Conservation (phyloP, 371 early-diverging fungal genomes). For the Haplosporangium sp. region DNA sequence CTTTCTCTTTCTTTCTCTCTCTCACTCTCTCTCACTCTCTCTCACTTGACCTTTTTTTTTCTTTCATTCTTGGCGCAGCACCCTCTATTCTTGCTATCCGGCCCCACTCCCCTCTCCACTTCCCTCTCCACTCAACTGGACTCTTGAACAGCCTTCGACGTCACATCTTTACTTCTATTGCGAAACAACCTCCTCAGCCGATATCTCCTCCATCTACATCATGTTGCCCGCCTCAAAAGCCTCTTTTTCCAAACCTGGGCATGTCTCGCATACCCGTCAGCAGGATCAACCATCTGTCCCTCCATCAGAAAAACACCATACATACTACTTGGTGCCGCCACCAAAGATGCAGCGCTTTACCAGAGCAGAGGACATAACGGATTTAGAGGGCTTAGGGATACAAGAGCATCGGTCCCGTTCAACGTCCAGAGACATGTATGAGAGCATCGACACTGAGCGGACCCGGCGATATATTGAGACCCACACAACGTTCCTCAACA, state of each 20-base stretch:
- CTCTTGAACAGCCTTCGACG: too few species aligned
- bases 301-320: neutral
- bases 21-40: neutral
- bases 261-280: neutral
- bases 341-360: constrained; percentile 34
- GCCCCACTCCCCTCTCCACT: neutral
- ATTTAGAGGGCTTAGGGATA: constrained; percentile 13
- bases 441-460: constrained; percentile 9
- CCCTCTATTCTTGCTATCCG: neutral
- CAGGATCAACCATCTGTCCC: neutral
- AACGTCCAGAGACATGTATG: neutral
- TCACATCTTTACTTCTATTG: too few species aligned
- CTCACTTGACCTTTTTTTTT: neutral
- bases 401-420: constrained; percentile 1
- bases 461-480: constrained; percentile 25
- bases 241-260: neutral
- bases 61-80: neutral
- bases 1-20: constrained; percentile 2
- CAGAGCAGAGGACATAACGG: constrained; percentile 27
- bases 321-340: neutral
- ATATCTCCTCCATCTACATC: too few species aligned
- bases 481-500: constrained; percentile 40
- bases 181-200: too few species aligned
- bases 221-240: neutral
- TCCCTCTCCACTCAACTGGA: too few species aligned